Conservation (phyloP, 257 asterid species). For the Thymus mandschuricus region DNA sequence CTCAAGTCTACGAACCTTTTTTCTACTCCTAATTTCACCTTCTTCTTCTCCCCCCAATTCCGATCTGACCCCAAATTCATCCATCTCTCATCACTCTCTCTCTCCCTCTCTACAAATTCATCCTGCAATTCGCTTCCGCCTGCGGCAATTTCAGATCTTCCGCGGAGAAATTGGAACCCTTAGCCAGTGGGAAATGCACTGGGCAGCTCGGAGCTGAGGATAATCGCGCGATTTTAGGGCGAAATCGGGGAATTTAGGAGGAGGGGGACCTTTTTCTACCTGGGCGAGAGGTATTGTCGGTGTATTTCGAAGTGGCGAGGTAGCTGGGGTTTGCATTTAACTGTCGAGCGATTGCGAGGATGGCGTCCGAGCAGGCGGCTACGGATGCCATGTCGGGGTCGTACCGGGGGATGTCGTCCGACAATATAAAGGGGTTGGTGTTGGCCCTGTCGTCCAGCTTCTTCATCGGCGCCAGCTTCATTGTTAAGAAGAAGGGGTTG, state of each 20-base stretch:
- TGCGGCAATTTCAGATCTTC: constrained; percentile 35
- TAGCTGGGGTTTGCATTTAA: constrained; percentile 19
- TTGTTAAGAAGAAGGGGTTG: constrained; percentile 84
- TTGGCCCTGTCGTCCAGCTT: constrained; percentile 78
- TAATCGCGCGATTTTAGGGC: constrained; percentile 23
- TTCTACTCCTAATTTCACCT: constrained; percentile 16
- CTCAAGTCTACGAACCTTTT: constrained; percentile 14
- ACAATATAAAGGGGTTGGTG: constrained; percentile 73
- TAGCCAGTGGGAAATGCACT: constrained; percentile 1
- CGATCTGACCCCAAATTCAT: constrained; percentile 34
- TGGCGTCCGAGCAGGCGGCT: constrained; percentile 51
- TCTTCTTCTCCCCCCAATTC: constrained; percentile 14
- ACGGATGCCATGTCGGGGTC: constrained; percentile 37
- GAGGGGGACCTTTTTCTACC: constrained; percentile 12
- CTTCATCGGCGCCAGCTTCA: constrained; percentile 85
- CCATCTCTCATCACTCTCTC: not conserved
- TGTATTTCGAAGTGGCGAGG: constrained; percentile 31
- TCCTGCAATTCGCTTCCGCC: constrained; percentile 1
- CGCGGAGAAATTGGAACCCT: constrained; percentile 13
- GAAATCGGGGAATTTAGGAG: constrained; percentile 23
- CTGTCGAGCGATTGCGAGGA: constrained; percentile 33
- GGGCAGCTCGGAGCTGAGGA: constrained; percentile 24
- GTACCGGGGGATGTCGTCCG: constrained; percentile 67
- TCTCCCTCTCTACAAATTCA: not conserved
- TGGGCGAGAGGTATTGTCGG: constrained; percentile 10